Evolutionary conservation across 768 basidiomycete species (phyloP).

Genomic region (Boletus rufocinnamomeus): DNA sequence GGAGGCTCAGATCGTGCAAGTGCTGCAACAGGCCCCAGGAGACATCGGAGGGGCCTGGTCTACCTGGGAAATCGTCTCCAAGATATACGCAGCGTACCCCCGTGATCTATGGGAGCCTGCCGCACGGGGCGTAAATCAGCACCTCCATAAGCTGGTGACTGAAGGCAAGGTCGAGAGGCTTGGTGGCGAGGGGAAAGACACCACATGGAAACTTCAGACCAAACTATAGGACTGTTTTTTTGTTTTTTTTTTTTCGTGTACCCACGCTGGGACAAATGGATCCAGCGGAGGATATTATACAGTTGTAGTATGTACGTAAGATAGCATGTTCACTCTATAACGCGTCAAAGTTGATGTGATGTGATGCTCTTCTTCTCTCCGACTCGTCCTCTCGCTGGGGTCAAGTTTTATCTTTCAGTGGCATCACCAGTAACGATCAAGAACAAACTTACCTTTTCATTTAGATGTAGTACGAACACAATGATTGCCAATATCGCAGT

Average conservation of each 20-base stretch:
- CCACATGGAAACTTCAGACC: constrained; percentile 45
- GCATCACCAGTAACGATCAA: constrained; percentile 1
- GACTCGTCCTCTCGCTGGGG: constrained; percentile 88
- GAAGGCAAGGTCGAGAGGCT: constrained; percentile 59
- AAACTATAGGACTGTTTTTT: constrained; percentile 4
- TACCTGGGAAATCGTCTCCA: constrained; percentile 63
- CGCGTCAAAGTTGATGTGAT: constrained; percentile 97
- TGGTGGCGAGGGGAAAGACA: constrained; percentile 53
- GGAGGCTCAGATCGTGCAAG: constrained; percentile 72
- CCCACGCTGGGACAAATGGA: neutral
- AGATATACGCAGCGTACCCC: constrained; percentile 74
- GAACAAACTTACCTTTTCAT: constrained; percentile 74
- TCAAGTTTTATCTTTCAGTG: constrained; percentile 3
- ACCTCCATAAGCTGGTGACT: constrained; percentile 68
- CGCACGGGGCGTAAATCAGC: constrained; percentile 64
- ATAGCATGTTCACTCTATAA: constrained; percentile 45
- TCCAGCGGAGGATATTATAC: constrained; percentile 7
- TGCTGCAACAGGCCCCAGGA: constrained; percentile 42
- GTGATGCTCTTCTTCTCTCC: constrained; percentile 84
- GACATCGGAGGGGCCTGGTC: constrained; percentile 44
- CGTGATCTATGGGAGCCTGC: constrained; percentile 72
- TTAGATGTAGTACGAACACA: constrained; percentile 84
- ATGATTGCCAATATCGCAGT: constrained; percentile 76
- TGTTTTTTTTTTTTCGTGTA: neutral
- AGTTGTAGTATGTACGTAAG: constrained; percentile 26